Base-by-base conservation (phyloP, 352 stramenopile genomes). In the Pythium aquatile region DNA sequence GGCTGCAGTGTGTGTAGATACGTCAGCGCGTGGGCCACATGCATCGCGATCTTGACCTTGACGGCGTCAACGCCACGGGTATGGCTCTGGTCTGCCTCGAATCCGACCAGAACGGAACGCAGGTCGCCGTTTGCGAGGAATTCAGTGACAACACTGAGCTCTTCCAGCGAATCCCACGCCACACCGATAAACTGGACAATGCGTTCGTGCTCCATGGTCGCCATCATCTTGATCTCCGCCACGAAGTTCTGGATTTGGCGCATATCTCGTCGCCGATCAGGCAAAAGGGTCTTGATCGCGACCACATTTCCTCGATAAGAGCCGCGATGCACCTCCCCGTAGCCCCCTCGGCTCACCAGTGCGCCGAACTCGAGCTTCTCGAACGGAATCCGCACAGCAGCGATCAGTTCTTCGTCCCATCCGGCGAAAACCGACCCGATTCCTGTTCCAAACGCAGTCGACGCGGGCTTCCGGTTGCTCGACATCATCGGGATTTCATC, bases 141-240 rank as follows among this genome's bases (percentile, higher is more conserved):
- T 49, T 77, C 69, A 0, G 67, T 58, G 0, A 79, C 63, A 0
- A 66, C 57, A 32, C 66, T 69, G 5, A 76, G 52, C 14, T 70
- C 61, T 5, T 63, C 59, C 13, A 72, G 61, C 11, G 69, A 63
- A 26, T 75, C 74, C 80, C 83, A 92, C 14, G 79, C 81, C 24
- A 90, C 81, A 3, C 81, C 83, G 32, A 90, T 68, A 35, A 92
- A 90, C 17, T 57, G 64, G 8, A 92, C 79, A 40, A 92, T 85
- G 47, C 75, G 80, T 33, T 73, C 69, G 62, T 92, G 83, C 16
- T 86, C 74, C 20, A 92, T 59, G 30, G 68, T 69, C 0, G 79
- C 73, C 70, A 90, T 80, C 35, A 88, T 59, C 60, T 87, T 83
- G 16, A 81, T 77, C 55, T 92, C 83, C 0, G 57, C 63, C 9